Evolutionary conservation across 306 rosid species (phyloP), one percentile per base, ranked within the genome.

Genomic region (Acacia melanoxylon): DNA sequence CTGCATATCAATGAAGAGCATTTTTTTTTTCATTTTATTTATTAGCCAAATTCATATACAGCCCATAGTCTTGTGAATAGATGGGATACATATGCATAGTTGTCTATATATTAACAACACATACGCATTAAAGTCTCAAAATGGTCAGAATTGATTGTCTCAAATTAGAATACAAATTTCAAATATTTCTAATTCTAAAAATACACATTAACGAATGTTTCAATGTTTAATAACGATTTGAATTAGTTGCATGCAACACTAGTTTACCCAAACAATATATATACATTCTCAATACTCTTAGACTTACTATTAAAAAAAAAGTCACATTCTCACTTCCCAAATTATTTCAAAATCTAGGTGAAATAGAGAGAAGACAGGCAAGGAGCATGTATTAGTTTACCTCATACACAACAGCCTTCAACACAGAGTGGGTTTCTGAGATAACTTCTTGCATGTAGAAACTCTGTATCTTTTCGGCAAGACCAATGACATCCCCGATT

Each of bases 371-470:
- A 72, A 78, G 45, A 41, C 14, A 52, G 25, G 62, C 75, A 77
- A 82, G 73, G 77, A 72, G 49, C 79, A 52, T 24, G 35, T 40
- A 59, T 42, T 67, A 75, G 59, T 83, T 56, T 82, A 96, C 99
- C 99, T 96, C 97, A 76, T 86, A 90, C 86, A 91, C 91, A 76
- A 89, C 80, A 76, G 70, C 86, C 89, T 92, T 96, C 86, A 96
- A 87, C 82, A 91, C 90, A 76, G 85, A 85, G 83, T 96, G 96
- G 45, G 97, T 93, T 91, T 92, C 94, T 46, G 99, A 89, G 74
- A 96, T 89, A 88, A 96, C 98, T 91, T 96, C 99, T 90, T 96
- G 98, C 98, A 96, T 92, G 87, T 93, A 96, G 86, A 92, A 96
- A 91, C 99, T 96, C 82, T 96, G 99, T 85, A 96, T 91, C 92